Evolutionary conservation across 1,284 basidiomycete genomes (phyloP), one percentile per base, ranked within the genome.

Genomic region (Ceratobasidium sp.): DNA sequence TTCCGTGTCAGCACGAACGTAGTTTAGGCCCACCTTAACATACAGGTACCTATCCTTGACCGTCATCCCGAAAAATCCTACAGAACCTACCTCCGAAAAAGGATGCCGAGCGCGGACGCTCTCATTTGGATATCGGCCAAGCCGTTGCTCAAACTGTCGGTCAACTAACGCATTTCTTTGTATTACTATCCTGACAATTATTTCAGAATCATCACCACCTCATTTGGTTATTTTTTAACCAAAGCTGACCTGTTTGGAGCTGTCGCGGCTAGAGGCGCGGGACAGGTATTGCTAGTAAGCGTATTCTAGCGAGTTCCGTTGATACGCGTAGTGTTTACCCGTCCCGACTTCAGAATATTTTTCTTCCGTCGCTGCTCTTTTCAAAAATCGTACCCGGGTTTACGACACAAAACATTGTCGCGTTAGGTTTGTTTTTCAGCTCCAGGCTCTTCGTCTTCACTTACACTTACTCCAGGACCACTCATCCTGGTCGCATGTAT

Each of bases 381-480:
- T 90, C 90, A 1, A 93, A 91, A 79, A 93, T 95, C 78, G 88
- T 94, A 0, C 89, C 92, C 0, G 89, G 92, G 0, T 93, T 95
- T 80, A 90, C 86, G 1, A 81, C 87, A 0, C 86, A 91, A 31
- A 94, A 93, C 79, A 86, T 93, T 42, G 78, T 83, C 31, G 88
- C 89, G 1, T 84, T 94, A 53, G 92, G 93, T 86, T 80, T 82
- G 11, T 56, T 37, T 39, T 20, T 45, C 39, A 71, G n/a, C 78
- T 85, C 31, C 76, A 81, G 17, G 81, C 79, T n/a, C 8, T 81
- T 28, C 39, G 45, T 42, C 23, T 71, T 31, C 26, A 33, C 54
- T 56, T 49, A 49, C 11, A 20, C 35, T 42, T 45, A 51, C 39
- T 20, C 17, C 76, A 90, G 89, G 89, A 11, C 90, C 89, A 1